Percentiles rank a stretch among this genome's conserved stretches.
phyloP scores from a whole-genome alignment of 1,284 basidiomycete species.

The Cronartium ribicola region DNA sequence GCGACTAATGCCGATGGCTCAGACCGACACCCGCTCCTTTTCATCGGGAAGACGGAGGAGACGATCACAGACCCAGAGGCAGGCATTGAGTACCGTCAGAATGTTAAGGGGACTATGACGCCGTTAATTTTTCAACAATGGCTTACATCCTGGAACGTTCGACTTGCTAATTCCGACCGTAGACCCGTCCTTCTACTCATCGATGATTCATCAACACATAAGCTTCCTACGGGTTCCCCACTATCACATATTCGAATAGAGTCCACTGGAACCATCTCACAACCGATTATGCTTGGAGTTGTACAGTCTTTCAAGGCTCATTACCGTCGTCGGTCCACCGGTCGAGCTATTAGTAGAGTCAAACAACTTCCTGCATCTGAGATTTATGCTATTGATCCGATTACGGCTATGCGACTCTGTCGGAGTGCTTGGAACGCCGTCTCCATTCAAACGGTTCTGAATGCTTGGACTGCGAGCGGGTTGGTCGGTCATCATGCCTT shows the following conservation, averaged over 20 bases:
- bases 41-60: constrained; percentile 10
- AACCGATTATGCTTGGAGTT: not conserved
- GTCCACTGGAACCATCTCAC: not conserved
- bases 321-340: not conserved
- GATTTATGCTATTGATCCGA: constrained; percentile 4
- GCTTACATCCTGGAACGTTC: not conserved
- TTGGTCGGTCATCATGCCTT: not conserved
- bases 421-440: not conserved
- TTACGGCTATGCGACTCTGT: not conserved
- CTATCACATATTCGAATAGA: not conserved
- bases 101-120: constrained; percentile 9
- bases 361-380: not conserved
- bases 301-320: not conserved
- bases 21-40: constrained; percentile 2
- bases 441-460: not conserved
- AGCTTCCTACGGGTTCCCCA: not conserved
- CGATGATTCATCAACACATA: constrained; percentile 9
- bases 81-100: constrained; percentile 16
- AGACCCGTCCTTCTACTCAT: constrained; percentile 10
- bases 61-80: not conserved
- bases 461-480: not conserved
- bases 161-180: not conserved
- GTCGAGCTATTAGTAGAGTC: not conserved
- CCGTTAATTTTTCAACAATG: constrained; percentile 19
- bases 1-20: constrained; percentile 12